Conservation (phyloP, 2,329 filamentous ascomycete species). For the Stachybotrys echinatus region DNA sequence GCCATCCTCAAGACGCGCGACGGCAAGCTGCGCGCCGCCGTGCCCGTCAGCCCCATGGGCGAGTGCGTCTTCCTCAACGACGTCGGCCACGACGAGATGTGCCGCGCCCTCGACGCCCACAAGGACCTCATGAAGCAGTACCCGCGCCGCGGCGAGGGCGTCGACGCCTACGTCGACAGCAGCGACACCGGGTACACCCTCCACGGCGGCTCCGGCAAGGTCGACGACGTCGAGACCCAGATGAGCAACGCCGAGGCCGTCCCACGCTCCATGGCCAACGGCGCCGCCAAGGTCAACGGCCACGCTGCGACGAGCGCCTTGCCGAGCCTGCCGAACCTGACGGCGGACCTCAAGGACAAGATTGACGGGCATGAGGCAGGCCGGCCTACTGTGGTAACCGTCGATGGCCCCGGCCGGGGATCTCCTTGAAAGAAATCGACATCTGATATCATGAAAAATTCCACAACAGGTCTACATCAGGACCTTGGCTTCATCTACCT, state of each 20-base stretch:
- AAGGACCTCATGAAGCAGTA: constrained; percentile 59
- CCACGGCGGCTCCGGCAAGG: constrained; percentile 16
- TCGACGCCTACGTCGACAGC: constrained; percentile 65
- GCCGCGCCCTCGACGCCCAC: constrained; percentile 53
- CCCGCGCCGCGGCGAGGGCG: constrained; percentile 57
- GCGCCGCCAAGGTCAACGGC: constrained; percentile 8
- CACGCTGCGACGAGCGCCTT: constrained; percentile 5
- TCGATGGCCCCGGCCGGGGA: neutral
- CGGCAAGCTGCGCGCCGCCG: constrained; percentile 61
- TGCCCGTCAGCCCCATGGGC: constrained; percentile 59
- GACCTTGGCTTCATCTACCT: too few species aligned
- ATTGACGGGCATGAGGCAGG: neutral
- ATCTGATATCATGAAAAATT: too few species aligned
- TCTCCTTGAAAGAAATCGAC: neutral
- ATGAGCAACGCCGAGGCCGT: neutral
- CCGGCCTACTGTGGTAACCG: neutral
- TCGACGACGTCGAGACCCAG: constrained; percentile 1
- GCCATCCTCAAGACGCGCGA: constrained; percentile 70
- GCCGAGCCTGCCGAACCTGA: neutral
- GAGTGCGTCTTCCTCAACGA: constrained; percentile 66
- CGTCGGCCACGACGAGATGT: constrained; percentile 56
- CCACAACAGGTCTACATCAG: too few species aligned
- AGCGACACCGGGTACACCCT: constrained; percentile 59
- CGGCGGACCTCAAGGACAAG: neutral
- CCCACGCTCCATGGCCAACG: constrained; percentile 5